phyloP scores from a whole-genome alignment of 2,329 filamentous ascomycete species.

The Penicillium hesseltinei region DNA sequence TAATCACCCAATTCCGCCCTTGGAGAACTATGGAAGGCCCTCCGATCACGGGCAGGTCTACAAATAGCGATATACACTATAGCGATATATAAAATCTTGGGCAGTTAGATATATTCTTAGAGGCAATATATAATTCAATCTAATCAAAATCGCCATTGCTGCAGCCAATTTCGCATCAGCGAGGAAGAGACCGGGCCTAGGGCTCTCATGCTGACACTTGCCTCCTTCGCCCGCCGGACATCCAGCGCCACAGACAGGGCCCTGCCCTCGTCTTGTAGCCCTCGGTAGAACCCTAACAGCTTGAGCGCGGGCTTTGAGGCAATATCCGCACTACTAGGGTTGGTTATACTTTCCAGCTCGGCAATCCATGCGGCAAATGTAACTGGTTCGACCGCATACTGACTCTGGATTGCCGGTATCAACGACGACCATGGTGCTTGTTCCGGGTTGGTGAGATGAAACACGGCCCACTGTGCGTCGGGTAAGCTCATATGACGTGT shows the following conservation, averaged over 20 bases:
- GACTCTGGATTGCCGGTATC: constrained; percentile 42
- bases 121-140: neutral
- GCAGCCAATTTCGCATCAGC: constrained; percentile 46
- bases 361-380: constrained; percentile 49
- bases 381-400: constrained; percentile 45
- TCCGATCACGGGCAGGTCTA: neutral
- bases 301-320: constrained; percentile 53
- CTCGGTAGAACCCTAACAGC: constrained; percentile 51
- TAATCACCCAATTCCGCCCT: neutral
- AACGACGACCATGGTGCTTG: constrained; percentile 44
- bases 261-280: constrained; percentile 28
- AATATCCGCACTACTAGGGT: constrained; percentile 37
- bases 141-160: constrained; percentile 22
- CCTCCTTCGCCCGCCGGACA: constrained; percentile 41
- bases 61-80: too few species aligned
- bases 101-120: neutral
- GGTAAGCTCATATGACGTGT: constrained; percentile 20
- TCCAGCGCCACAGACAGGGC: constrained; percentile 42
- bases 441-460: constrained; percentile 52
- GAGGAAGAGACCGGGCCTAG: constrained; percentile 44
- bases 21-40: neutral
- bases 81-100: neutral
- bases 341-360: constrained; percentile 45
- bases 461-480: constrained; percentile 27
- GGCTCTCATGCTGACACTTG: constrained; percentile 47